Conservation (phyloP, 1,284 basidiomycete species). For the Tranzscheliella williamsii region DNA sequence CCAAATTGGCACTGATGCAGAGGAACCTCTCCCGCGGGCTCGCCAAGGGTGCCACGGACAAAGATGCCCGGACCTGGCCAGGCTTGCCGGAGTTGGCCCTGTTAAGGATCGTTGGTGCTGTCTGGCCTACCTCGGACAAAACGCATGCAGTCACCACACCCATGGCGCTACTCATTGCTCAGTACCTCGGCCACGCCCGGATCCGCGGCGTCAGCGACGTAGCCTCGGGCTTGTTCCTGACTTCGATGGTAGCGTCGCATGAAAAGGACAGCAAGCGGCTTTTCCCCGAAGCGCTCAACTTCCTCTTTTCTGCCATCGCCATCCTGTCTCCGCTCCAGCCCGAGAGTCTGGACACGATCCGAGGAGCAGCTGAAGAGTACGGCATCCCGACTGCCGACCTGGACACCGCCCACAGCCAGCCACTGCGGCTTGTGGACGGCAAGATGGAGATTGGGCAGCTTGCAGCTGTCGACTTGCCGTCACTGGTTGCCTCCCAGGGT, state of each 20-base stretch:
- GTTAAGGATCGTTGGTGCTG: slow-evolving; percentile 75
- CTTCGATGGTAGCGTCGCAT: slow-evolving; percentile 74
- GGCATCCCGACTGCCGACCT: slow-evolving; percentile 57
- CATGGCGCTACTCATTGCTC: slow-evolving; percentile 81
- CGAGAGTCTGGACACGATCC: slow-evolving; percentile 37
- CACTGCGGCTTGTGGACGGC: slow-evolving; percentile 9
- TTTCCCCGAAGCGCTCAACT: slow-evolving; percentile 87
- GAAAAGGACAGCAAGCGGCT: slow-evolving; percentile 82
- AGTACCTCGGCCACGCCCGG: slow-evolving; percentile 83
- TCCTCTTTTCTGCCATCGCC: slow-evolving; percentile 72
- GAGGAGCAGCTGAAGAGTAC: slow-evolving; percentile 34
- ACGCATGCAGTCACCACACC: slow-evolving; percentile 87
- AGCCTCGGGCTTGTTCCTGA: slow-evolving; percentile 83
- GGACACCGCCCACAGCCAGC: slow-evolving; percentile 30
- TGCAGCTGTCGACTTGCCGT: slow-evolving; percentile 16
- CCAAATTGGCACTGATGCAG: slow-evolving; percentile 87
- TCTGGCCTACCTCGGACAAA: slow-evolving; percentile 95
- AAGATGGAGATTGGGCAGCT: slow-evolving; percentile 4
- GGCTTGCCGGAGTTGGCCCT: slow-evolving; percentile 79
- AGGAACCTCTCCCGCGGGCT: slow-evolving; percentile 88
- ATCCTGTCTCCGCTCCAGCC: slow-evolving; percentile 68
- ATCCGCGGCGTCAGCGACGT: slow-evolving; percentile 77
- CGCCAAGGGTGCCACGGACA: slow-evolving; percentile 71
- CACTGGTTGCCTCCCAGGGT: slow-evolving; percentile 6
- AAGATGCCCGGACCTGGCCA: slow-evolving; percentile 82